Base-by-base conservation (phyloP, 2,329 filamentous ascomycete genomes). In the Thyridium curvatum region DNA sequence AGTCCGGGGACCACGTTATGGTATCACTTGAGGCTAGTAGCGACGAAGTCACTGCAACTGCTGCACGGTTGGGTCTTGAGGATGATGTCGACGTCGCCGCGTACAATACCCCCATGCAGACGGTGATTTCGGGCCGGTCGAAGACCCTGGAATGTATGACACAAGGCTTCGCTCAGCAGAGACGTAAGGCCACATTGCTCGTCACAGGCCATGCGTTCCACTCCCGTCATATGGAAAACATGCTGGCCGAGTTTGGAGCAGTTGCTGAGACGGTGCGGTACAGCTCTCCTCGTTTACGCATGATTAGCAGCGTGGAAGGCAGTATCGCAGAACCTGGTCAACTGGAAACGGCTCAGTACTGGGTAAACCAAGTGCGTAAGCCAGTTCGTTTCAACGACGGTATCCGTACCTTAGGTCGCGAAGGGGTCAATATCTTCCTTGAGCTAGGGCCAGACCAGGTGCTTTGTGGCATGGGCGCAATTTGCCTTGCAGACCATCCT, bases 351-450 rank as follows among this genome's bases (percentile, higher is more conserved):
- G 37, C 53, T 17, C 48, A 52, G 7, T 59, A 59, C 41, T 57
- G 53, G 54, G 46, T 53, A 18, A 41, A 40, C 30, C 55, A 59
- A 32, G 45, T 35, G 28, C 53, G 53, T 35, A 35, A 51, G 18
- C 35, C 55, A 30, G 55, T 58, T 43, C 49, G 47, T 12, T 58
- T 56, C 38, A 46, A 38, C 39, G 58, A 61, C 21, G 50, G 46
- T 31, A 50, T 62, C 31, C 41, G 45, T 34, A 40, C 48, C 12
- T 30, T 60, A 10, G 40, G 39, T 12, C 16, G 36, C 12, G 46
- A 48, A 3, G 55, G 52, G 6, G 46, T 45, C 26, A 51, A 53
- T 30, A 29, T 51, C 34, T 58, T 58, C 40, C 39, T 60, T 17
- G 56, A 60, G 42, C 15, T 60, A 1, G 56, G 56, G 3, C 55